Evolutionary conservation across 2,329 filamentous ascomycete species (phyloP).

Genomic region (Xylaria sp.): DNA sequence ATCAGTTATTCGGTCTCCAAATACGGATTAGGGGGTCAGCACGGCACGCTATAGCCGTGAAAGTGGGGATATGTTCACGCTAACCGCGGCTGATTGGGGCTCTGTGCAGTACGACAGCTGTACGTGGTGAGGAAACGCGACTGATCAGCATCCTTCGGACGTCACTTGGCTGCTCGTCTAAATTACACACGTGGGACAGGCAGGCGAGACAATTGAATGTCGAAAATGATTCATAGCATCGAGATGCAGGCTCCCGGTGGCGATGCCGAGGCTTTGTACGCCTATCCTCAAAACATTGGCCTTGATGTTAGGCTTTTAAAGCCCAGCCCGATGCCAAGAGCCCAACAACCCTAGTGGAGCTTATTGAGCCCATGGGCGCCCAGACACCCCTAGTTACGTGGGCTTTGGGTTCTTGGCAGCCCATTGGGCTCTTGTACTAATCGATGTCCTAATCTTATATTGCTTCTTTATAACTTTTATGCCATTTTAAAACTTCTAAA

Average conservation of each 20-base stretch:
- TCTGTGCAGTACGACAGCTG: too few species aligned
- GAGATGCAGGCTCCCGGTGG: neutral
- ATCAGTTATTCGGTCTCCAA: conserved; percentile 13
- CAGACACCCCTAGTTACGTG: too few species aligned
- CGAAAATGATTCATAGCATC: conserved; percentile 1
- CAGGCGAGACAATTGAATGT: neutral
- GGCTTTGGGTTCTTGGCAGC: too few species aligned
- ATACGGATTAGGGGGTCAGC: conserved; percentile 32
- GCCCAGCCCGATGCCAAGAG: too few species aligned
- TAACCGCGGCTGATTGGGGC: conserved; percentile 15
- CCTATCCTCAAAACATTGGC: neutral
- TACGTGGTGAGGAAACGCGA: conserved; percentile 1
- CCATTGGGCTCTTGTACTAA: too few species aligned
- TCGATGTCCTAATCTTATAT: too few species aligned
- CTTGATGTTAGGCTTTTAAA: too few species aligned
- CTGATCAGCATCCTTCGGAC: conserved; percentile 19
- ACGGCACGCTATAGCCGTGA: conserved; percentile 32
- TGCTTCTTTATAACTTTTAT: too few species aligned
- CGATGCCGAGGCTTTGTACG: neutral
- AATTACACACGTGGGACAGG: neutral
- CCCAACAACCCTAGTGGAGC: too few species aligned
- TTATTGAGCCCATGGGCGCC: too few species aligned
- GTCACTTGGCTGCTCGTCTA: conserved; percentile 3
- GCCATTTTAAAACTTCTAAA: too few species aligned
- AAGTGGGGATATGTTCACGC: conserved; percentile 17